Evolutionary conservation across 2,329 filamentous ascomycete species (phyloP).

Genomic region (Alternaria gansuensis): DNA sequence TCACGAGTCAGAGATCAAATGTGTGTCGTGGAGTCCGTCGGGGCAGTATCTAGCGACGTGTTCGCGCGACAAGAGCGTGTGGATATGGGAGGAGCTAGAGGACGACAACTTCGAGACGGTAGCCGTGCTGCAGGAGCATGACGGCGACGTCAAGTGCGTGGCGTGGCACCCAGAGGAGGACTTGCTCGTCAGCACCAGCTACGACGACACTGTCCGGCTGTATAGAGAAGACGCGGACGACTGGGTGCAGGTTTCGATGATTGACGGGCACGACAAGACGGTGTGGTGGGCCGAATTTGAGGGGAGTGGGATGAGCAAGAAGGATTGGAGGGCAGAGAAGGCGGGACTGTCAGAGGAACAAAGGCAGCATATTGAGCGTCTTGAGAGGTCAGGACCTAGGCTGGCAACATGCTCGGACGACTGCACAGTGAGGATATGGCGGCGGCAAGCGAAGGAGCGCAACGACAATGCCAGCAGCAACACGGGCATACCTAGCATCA

Average conservation of each 20-base stretch:
- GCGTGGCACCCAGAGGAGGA: slow-evolving; percentile 86
- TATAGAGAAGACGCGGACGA: slow-evolving; percentile 94
- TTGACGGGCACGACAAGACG: slow-evolving; percentile 83
- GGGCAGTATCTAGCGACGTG: slow-evolving; percentile 88
- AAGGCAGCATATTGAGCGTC: slow-evolving; percentile 46
- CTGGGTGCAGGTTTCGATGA: slow-evolving; percentile 86
- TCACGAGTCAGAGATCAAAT: slow-evolving; percentile 93
- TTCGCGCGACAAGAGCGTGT: slow-evolving; percentile 90
- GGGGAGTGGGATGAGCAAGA: slow-evolving; percentile 49
- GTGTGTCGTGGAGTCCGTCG: slow-evolving; percentile 75
- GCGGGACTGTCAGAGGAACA: slow-evolving; percentile 46
- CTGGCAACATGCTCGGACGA: slow-evolving; percentile 89
- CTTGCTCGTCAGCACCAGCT: slow-evolving; percentile 87
- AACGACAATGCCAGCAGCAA: slow-evolving; percentile 56
- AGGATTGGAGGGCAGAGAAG: slow-evolving; percentile 37
- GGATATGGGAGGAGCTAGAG: slow-evolving; percentile 97
- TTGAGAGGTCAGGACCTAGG: slow-evolving; percentile 62
- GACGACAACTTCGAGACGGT: slow-evolving; percentile 98
- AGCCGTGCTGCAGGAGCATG: slow-evolving; percentile 92
- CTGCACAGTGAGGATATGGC: slow-evolving; percentile 80
- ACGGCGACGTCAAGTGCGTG: slow-evolving; percentile 93
- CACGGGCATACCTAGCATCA: slow-evolving; percentile 84
- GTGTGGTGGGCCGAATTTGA: slow-evolving; percentile 87
- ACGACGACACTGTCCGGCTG: slow-evolving; percentile 88
- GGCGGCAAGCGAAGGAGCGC: slow-evolving; percentile 66